Percentiles rank a stretch among this genome's conserved stretches.
These are phyloP conservation scores for Soucietia sequanensis DNA, from an alignment of 805 yeast species.

Conservation along the genomic window DNA sequence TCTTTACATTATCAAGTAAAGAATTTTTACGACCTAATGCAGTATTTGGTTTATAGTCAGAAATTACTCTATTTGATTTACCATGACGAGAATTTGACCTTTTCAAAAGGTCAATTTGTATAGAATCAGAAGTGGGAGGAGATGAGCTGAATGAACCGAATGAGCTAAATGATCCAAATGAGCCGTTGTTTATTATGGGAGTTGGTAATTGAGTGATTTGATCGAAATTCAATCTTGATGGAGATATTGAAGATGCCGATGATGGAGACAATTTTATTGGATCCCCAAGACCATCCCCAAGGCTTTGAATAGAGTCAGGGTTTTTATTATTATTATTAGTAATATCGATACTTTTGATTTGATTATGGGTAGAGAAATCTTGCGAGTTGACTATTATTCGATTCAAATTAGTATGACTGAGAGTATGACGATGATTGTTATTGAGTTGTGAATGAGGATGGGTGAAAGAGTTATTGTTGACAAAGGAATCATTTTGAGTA, in stretches of 20 bases:
- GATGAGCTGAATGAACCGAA: too few relatives aligned
- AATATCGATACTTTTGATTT: too few relatives aligned
- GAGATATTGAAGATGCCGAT: not conserved
- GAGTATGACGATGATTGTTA: too few relatives aligned
- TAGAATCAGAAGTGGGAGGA: slow-evolving; percentile 5
- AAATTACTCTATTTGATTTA: slow-evolving; percentile 23
- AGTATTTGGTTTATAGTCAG: slow-evolving; percentile 35
- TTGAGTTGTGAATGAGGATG: too few relatives aligned
- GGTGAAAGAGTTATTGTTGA: too few relatives aligned
- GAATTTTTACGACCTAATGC: slow-evolving; percentile 17
- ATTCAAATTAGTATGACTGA: too few relatives aligned
- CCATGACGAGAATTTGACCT: not conserved
- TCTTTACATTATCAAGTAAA: slow-evolving; percentile 10
- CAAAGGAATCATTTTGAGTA: too few relatives aligned
- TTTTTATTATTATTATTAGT: too few relatives aligned
- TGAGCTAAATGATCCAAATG: not conserved
- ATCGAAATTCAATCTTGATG: slow-evolving; percentile 19
- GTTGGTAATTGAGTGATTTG: slow-evolving; percentile 46
- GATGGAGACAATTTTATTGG: slow-evolving; percentile 1
- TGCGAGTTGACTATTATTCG: too few relatives aligned
- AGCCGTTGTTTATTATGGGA: slow-evolving; percentile 29
- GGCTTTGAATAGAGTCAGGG: too few relatives aligned
- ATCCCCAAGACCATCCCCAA: not conserved
- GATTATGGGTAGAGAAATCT: too few relatives aligned
- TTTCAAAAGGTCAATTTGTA: slow-evolving; percentile 1